These are phyloP conservation scores for Polytrichum commune DNA, from an alignment of 225 moss, liverwort and hornwort genomes.

Conservation along the genomic window DNA sequence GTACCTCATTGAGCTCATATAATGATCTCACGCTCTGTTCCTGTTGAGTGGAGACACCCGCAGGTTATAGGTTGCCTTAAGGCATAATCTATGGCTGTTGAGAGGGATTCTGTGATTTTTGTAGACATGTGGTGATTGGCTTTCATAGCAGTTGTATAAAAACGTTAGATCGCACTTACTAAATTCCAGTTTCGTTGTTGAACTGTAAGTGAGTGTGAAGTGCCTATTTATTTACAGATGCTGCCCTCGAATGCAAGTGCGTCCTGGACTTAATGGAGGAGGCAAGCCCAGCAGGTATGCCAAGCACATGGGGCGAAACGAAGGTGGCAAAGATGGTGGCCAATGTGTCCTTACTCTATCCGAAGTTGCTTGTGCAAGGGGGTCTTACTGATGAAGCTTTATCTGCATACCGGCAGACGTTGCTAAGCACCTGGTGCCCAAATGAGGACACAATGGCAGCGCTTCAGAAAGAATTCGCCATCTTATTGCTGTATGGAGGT, in stretches of 20 bases:
- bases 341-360: conserved; percentile 58
- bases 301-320: conserved; percentile 55
- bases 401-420: conserved; percentile 75
- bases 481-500: conserved; percentile 84
- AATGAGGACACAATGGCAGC: conserved; percentile 48
- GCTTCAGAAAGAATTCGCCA: conserved; percentile 75
- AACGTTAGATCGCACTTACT: no score
- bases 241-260: conserved; percentile 64
- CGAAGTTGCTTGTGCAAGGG: conserved; percentile 61
- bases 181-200: no score
- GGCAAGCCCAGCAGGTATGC: conserved; percentile 71
- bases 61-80: no score
- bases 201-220: no score
- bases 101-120: no score
- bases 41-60: no score
- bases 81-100: no score
- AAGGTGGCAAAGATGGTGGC: conserved; percentile 53
- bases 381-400: conserved; percentile 64
- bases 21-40: no score
- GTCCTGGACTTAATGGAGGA: conserved; percentile 73
- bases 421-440: conserved; percentile 56
- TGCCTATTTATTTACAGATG: conserved; percentile 46
- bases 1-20: no score
- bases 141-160: no score
- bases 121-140: no score